A percentile compares a stretch with the other conserved stretches of the same genome.
These are phyloP conservation scores for Albizia julibrissin DNA, from an alignment of 306 rosid genomes.

Conservation along the genomic window DNA sequence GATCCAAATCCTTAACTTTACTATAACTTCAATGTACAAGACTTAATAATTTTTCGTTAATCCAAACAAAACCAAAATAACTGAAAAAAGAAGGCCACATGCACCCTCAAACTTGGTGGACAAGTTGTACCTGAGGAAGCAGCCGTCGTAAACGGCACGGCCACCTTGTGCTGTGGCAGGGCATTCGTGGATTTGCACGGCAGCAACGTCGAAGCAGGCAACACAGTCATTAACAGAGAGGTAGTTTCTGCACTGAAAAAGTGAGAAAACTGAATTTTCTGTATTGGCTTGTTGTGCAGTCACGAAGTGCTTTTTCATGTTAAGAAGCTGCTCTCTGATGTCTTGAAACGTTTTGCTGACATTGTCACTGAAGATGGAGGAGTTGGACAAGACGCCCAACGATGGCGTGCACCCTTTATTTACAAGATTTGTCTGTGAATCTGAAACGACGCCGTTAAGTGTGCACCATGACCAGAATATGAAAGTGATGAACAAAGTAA, in stretches of 20 bases:
- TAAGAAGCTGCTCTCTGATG: not conserved
- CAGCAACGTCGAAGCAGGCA: not conserved
- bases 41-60: no score
- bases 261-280: not conserved
- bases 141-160: not conserved
- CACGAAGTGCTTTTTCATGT: not conserved
- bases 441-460: not conserved
- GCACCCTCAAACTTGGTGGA: not conserved
- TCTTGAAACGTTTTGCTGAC: not conserved
- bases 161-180: not conserved
- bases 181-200: not conserved
- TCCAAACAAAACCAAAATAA: no score
- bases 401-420: not conserved
- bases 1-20: no score
- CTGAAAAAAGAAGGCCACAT: no score
- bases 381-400: not conserved
- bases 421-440: not conserved
- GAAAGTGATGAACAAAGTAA: not conserved
- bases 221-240: not conserved
- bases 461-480: not conserved
- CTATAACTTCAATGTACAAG: no score
- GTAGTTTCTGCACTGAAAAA: not conserved
- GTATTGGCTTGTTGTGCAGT: not conserved
- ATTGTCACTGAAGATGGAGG: not conserved
- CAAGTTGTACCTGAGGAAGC: not conserved